Conservation (phyloP, 345 rosid species). For the Arabidopsis suecica region DNA sequence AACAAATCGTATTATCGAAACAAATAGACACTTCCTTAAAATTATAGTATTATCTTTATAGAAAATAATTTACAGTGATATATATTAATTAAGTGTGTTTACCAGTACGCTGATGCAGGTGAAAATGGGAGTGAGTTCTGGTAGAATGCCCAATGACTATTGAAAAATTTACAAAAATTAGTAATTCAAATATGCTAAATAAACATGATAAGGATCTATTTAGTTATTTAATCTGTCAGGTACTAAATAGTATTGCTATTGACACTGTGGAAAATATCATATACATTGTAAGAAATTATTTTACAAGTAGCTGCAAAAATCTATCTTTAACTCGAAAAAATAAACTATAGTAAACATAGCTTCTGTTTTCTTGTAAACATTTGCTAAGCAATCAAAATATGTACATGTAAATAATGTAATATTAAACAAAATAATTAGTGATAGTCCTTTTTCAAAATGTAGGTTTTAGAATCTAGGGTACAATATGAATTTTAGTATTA, state of each 20-base stretch:
- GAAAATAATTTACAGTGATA: not conserved
- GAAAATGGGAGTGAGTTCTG: constrained; percentile 45
- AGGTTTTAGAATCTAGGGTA: too few relatives aligned
- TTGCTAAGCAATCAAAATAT: not conserved
- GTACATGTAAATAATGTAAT: not conserved
- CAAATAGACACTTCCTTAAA: not conserved
- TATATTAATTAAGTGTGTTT: constrained; percentile 4
- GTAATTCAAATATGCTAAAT: not conserved
- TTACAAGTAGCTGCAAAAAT: too few relatives aligned
- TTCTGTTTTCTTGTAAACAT: not conserved
- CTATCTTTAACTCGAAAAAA: too few relatives aligned
- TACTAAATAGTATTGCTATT: too few relatives aligned
- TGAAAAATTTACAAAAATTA: not conserved
- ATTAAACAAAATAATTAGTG: too few relatives aligned
- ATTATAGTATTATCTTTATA: too few relatives aligned
- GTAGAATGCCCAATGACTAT: constrained; percentile 39
- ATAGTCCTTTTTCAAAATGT: not conserved
- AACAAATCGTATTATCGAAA: not conserved
- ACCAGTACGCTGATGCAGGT: constrained; percentile 50
- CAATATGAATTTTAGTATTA: too few relatives aligned
- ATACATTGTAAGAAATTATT: too few relatives aligned
- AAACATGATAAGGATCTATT: not conserved
- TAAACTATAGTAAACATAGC: not conserved
- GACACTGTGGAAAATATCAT: too few relatives aligned
- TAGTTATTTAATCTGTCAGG: too few relatives aligned